Conservation (phyloP, 495 filamentous ascomycete species). For the Trypethelium eluteriae region DNA sequence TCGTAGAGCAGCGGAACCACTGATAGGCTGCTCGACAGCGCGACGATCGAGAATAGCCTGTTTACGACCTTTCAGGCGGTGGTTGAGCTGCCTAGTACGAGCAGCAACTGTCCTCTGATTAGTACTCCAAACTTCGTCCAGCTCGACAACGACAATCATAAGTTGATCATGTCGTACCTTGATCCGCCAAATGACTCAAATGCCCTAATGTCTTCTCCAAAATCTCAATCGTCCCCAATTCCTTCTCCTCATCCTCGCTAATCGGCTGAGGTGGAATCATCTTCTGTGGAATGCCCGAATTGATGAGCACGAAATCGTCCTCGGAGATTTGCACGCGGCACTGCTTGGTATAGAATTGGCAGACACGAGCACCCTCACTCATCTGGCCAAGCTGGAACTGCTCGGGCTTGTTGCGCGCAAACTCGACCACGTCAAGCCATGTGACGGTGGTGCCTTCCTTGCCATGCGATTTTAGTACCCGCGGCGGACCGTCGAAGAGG, state of each 20-base stretch:
- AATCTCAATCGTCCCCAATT: slow-evolving; percentile 75
- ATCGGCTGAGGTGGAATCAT: slow-evolving; percentile 77
- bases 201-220: slow-evolving; percentile 65
- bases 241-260: slow-evolving; percentile 77
- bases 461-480: slow-evolving; percentile 56
- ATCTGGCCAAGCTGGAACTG: slow-evolving; percentile 68
- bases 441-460: slow-evolving; percentile 56
- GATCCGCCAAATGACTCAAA: slow-evolving; percentile 69
- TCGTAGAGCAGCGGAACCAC: slow-evolving; percentile 23
- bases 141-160: not conserved
- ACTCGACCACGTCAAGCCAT: slow-evolving; percentile 81
- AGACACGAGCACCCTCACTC: slow-evolving; percentile 58
- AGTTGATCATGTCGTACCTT: slow-evolving; percentile 23
- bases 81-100: slow-evolving; percentile 73
- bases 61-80: slow-evolving; percentile 66
- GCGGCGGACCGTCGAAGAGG: slow-evolving; percentile 72
- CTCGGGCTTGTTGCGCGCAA: slow-evolving; percentile 69
- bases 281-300: slow-evolving; percentile 72
- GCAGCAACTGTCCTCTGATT: slow-evolving; percentile 52
- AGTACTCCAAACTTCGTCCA: not conserved
- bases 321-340: slow-evolving; percentile 77
- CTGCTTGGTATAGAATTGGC: slow-evolving; percentile 75
- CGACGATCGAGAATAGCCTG: slow-evolving; percentile 57
- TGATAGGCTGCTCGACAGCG: slow-evolving; percentile 25
- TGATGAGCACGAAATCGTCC: slow-evolving; percentile 76